Evolutionary conservation across 805 yeast genomes (phyloP).

Genomic region (Middelhovenomyces tepae): DNA sequence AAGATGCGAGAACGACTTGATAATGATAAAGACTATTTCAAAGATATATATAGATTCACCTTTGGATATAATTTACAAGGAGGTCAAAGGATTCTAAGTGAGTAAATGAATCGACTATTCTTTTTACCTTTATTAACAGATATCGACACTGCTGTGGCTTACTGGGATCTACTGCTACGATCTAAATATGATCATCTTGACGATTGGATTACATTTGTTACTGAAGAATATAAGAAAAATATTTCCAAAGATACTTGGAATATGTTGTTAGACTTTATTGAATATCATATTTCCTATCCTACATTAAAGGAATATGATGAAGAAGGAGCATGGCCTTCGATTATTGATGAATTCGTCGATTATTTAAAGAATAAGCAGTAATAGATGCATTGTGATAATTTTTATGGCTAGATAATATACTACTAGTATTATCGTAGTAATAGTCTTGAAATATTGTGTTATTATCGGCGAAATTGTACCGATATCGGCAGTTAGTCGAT

Average conservation of each 20-base stretch:
- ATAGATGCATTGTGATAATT: too few species aligned
- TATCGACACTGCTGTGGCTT: conserved; percentile 55
- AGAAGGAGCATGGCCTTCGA: conserved; percentile 84
- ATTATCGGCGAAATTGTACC: too few species aligned
- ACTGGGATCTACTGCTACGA: conserved; percentile 65
- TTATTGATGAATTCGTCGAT: conserved; percentile 78
- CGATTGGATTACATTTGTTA: conserved; percentile 51
- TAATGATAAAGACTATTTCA: conserved; percentile 36
- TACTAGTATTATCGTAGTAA: too few species aligned
- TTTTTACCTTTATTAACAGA: conserved; percentile 17
- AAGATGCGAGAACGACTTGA: conserved; percentile 29
- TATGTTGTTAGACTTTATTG: conserved; percentile 64
- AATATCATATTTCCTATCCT: conserved; percentile 42
- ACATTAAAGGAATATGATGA: conserved; percentile 56
- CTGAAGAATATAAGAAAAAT: conserved; percentile 33
- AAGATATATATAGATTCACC: conserved; percentile 58
- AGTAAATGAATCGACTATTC: conserved; percentile 7
- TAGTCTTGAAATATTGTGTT: too few species aligned
- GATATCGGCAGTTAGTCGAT: too few species aligned
- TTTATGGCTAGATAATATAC: too few species aligned
- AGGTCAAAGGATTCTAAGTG: conserved; percentile 44
- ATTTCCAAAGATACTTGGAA: conserved; percentile 76
- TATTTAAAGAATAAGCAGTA: conserved; percentile 26
- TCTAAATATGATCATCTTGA: conserved; percentile 26
- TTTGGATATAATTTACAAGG: conserved; percentile 57